phyloP scores from a whole-genome alignment of 345 rosid species.

The Bruguiera sexangula region DNA sequence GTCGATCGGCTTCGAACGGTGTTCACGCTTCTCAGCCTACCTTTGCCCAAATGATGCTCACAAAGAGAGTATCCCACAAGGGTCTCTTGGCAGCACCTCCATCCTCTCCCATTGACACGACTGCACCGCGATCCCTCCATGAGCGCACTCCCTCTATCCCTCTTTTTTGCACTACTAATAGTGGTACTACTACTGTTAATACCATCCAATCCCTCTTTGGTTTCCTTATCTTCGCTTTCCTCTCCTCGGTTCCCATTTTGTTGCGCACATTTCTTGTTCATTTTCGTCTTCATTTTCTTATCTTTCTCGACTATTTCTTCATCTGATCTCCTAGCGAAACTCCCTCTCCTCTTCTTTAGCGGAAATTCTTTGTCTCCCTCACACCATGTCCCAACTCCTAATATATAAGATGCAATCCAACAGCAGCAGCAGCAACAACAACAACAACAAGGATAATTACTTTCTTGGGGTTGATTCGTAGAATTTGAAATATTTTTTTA shows the following conservation, averaged over 20 bases:
- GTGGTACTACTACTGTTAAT: not conserved
- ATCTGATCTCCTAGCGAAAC: conserved; percentile 20
- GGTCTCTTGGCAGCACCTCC: conserved; percentile 96
- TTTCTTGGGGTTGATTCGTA: not conserved
- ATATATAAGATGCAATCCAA: conserved; percentile 13
- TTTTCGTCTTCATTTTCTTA: conserved; percentile 38
- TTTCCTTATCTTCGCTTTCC: not conserved
- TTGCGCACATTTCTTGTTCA: conserved; percentile 35
- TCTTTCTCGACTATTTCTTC: conserved; percentile 24
- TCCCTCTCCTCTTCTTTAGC: conserved; percentile 60
- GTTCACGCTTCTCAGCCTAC: conserved; percentile 72
- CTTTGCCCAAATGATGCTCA: conserved; percentile 96
- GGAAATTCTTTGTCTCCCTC: conserved; percentile 45
- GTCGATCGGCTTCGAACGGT: conserved; percentile 39
- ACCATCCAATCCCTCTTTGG: conserved; percentile 1
- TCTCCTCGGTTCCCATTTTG: conserved; percentile 12
- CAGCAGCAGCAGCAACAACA: conserved; percentile 15
- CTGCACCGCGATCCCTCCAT: conserved; percentile 94
- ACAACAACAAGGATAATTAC: not conserved
- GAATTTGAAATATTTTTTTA: not conserved
- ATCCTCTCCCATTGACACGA: conserved; percentile 93
- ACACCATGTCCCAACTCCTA: conserved; percentile 37
- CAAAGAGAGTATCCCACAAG: conserved; percentile 93
- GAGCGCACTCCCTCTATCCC: conserved; percentile 46
- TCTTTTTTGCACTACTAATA: conserved; percentile 35